Percentiles rank a stretch among this genome's conserved stretches.
These are phyloP conservation scores for Ascocoryne sarcoides DNA, from an alignment of 2,329 filamentous ascomycete species.

Conservation along the genomic window DNA sequence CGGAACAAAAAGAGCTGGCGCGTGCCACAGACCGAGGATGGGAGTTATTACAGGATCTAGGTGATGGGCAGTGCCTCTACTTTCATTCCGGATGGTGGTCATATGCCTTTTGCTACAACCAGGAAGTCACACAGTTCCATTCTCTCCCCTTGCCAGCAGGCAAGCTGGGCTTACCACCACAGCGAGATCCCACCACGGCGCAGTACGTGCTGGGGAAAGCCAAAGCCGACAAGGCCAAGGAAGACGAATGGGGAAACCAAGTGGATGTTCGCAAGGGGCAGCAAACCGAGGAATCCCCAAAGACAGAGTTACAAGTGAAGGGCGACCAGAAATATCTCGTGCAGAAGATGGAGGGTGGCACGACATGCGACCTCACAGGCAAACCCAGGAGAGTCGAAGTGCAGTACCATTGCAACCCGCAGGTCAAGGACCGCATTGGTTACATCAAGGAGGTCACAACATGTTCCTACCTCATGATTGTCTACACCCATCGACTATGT, in stretches of 20 bases:
- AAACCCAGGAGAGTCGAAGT: conserved; percentile 59
- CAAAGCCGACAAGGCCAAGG: conserved; percentile 31
- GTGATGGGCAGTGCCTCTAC: conserved; percentile 58
- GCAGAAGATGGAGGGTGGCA: conserved; percentile 57
- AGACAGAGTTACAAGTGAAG: conserved; percentile 49
- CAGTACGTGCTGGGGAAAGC: conserved; percentile 57
- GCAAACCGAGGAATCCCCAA: conserved; percentile 22
- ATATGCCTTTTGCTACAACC: conserved; percentile 66
- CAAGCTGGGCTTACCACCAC: conserved; percentile 52
- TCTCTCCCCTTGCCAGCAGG: conserved; percentile 53
- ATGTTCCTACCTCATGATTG: conserved; percentile 65
- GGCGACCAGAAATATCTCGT: conserved; percentile 62
- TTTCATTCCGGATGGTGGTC: conserved; percentile 69
- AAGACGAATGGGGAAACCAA: conserved; percentile 28
- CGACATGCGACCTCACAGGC: conserved; percentile 62
- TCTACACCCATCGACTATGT: conserved; percentile 66
- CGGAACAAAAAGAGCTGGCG: conserved; percentile 57
- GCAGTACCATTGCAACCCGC: conserved; percentile 51
- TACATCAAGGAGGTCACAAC: conserved; percentile 67
- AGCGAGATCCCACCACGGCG: conserved; percentile 54
- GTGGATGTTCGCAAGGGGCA: conserved; percentile 21
- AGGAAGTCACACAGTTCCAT: conserved; percentile 65
- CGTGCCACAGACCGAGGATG: conserved; percentile 59
- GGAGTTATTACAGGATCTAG: conserved; percentile 57
- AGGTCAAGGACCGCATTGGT: conserved; percentile 54